These are phyloP conservation scores for Gentiana dahurica DNA, from an alignment of 257 asterid genomes.

Conservation along the genomic window DNA sequence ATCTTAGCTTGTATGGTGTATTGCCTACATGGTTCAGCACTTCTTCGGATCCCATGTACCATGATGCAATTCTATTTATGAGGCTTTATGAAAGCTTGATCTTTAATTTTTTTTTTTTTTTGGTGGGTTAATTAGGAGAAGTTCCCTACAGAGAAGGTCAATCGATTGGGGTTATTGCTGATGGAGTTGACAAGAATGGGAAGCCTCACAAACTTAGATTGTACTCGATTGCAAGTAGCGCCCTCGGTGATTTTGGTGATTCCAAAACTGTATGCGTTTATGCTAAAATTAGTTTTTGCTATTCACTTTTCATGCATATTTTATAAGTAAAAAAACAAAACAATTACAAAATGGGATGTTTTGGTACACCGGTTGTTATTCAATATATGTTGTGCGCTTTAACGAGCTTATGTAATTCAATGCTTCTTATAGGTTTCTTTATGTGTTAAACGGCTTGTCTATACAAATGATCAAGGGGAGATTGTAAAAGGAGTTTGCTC, in stretches of 20 bases:
- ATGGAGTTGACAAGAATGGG: conserved; percentile 89
- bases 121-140: conserved; percentile 47
- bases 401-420: background rate
- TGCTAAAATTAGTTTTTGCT: background rate
- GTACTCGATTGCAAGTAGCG: conserved; percentile 97
- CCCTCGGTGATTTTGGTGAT: conserved; percentile 95
- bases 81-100: too few species aligned
- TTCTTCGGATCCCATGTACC: too few species aligned
- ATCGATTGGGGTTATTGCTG: conserved; percentile 83
- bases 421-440: conserved; percentile 58
- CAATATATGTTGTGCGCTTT: background rate
- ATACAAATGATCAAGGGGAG: conserved; percentile 87
- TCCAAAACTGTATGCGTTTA: conserved; percentile 70
- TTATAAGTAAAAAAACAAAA: background rate
- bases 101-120: background rate
- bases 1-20: too few species aligned
- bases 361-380: background rate
- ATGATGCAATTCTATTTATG: too few species aligned
- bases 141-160: conserved; percentile 96
- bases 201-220: conserved; percentile 93
- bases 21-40: too few species aligned
- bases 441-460: conserved; percentile 84
- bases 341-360: too few species aligned
- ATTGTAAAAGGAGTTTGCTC: conserved; percentile 94
- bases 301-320: too few species aligned